Base-by-base conservation (phyloP, 2,329 filamentous ascomycete genomes). In the Thelonectria blattea region DNA sequence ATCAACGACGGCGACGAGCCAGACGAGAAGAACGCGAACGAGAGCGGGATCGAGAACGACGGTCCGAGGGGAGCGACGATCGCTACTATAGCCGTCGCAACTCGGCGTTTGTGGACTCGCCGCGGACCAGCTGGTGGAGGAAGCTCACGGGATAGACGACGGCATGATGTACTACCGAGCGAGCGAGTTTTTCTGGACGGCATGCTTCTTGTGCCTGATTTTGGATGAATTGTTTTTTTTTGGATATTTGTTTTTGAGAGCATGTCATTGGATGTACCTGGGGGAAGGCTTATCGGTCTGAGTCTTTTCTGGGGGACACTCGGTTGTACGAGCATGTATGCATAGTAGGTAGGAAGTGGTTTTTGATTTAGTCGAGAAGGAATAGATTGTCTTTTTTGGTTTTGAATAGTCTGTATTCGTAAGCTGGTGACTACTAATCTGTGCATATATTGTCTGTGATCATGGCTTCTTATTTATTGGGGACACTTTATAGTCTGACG, bases 111-210 rank as follows among this genome's bases (percentile, higher is more conserved):
- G 76, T 77, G 63, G 81, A 84, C n/a, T 37, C 73, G 42, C 83
- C 83, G 18, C 77, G 83, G 58, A 84, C 80, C 62, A 85, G 83
- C 64, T 86, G 85, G 84, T 87, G 85, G 85, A 83, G 77, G 75
- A 86, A 85, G 76, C 72, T 85, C 53, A 81, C 80, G 6, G 79
- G 80, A 54, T 76, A 63, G 72, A 56, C 27, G 45, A 42, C 32
- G 48, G 49, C 39, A 64, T 62, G 59, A 61, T 48, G 34, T 37
- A 37, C 15, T 41, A 60, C 52, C 58, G 50, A 68, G 68, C 66
- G 68, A 69, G 69, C 68, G 68, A 56, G 67, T 68, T 68, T 68
- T 68, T 68, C 49, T 60, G 43, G 53, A 39, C 61, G 48, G 60
- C n/a, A 30, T 61, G 47, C 43, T 49, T 45, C 43, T 49, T 45